phyloP scores from a whole-genome alignment of 164 flowering plant species.

The Paratinospora sagittata region DNA sequence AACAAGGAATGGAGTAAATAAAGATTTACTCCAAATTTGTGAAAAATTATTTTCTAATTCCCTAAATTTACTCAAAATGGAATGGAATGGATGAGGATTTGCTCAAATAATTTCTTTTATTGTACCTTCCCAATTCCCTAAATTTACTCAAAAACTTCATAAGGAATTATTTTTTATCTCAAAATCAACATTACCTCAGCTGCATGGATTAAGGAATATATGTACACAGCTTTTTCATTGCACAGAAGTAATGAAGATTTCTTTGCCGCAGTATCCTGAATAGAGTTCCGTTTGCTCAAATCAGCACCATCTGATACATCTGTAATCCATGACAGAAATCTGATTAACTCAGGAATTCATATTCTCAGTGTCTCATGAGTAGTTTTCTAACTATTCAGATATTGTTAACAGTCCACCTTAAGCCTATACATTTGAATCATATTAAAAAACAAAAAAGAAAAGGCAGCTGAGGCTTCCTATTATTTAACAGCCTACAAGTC shows the following conservation, averaged over 20 bases:
- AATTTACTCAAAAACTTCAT: not conserved
- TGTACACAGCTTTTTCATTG: slow-evolving; percentile 74
- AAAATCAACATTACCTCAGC: slow-evolving; percentile 46
- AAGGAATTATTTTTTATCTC: not conserved
- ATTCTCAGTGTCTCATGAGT: not conserved
- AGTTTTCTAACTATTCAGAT: too few relatives aligned
- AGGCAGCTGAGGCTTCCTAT: too few relatives aligned
- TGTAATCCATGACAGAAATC: slow-evolving; percentile 16
- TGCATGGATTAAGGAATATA: slow-evolving; percentile 58
- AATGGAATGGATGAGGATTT: too few relatives aligned
- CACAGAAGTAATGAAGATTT: slow-evolving; percentile 49
- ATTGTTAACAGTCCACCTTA: too few relatives aligned
- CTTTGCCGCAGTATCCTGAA: slow-evolving; percentile 33
- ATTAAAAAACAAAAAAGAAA: too few relatives aligned
- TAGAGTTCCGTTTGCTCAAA: slow-evolving; percentile 20
- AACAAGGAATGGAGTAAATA: not conserved
- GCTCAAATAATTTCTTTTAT: slow-evolving; percentile 58
- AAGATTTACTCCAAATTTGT: too few relatives aligned
- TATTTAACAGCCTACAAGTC: not conserved
- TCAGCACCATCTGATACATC: slow-evolving; percentile 37
- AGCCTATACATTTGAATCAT: too few relatives aligned
- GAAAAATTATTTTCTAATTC: too few relatives aligned
- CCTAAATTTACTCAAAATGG: too few relatives aligned
- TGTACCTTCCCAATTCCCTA: slow-evolving; percentile 69
- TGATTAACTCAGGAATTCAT: not conserved